Percentiles rank a stretch among this genome's conserved stretches.
Conservation (phyloP, 164 flowering plant species). For the Dillenia turbinata region DNA sequence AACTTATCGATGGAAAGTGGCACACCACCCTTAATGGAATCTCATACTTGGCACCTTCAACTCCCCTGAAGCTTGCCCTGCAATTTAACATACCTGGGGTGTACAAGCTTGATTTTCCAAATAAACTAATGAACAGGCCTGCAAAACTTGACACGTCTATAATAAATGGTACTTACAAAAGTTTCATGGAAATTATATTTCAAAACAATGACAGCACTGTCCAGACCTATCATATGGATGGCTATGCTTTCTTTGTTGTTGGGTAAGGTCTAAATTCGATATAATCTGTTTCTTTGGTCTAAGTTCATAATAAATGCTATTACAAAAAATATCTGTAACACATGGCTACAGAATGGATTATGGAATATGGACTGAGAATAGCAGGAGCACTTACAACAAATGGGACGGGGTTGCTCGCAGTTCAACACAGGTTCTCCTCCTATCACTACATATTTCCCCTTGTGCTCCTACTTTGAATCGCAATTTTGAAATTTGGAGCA, state of each 20-base stretch:
- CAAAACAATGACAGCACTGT: constrained; percentile 76
- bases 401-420: constrained; percentile 95
- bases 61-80: constrained; percentile 83
- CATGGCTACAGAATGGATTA: constrained; percentile 75
- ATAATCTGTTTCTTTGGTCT: neutral
- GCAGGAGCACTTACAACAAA: constrained; percentile 84
- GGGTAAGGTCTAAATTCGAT: constrained; percentile 54
- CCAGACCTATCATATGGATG: constrained; percentile 88
- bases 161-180: constrained; percentile 80
- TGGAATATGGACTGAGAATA: constrained; percentile 89
- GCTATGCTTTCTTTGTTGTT: constrained; percentile 94
- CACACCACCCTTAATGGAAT: constrained; percentile 79
- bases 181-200: constrained; percentile 84
- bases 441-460: neutral
- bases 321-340: neutral
- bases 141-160: constrained; percentile 79
- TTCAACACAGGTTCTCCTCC: constrained; percentile 58
- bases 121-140: constrained; percentile 69
- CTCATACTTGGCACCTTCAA: constrained; percentile 71
- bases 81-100: constrained; percentile 71
- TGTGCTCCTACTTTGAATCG: too few species aligned
- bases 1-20: constrained; percentile 72
- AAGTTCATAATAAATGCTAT: too few species aligned
- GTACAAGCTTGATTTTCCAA: constrained; percentile 86
- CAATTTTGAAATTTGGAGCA: too few species aligned